A percentile compares a stretch with the other conserved stretches of the same genome.
These are phyloP conservation scores for Gilbertella persicaria DNA, from an alignment of 371 early-diverging fungal species.

Conservation along the genomic window DNA sequence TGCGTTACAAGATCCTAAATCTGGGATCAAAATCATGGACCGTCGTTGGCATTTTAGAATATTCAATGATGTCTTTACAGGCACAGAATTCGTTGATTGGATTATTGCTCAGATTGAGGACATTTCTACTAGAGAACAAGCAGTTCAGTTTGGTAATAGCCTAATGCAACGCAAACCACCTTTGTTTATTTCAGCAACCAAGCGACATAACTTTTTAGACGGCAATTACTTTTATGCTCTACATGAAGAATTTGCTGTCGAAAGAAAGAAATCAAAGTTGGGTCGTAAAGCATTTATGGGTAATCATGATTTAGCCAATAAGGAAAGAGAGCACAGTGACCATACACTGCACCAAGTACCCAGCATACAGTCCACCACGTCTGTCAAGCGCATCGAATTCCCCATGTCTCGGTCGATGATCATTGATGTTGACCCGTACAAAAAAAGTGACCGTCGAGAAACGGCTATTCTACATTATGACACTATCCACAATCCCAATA, in stretches of 20 bases:
- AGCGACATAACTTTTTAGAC: slow-evolving; percentile 80
- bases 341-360: slow-evolving; percentile 16
- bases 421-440: slow-evolving; percentile 80
- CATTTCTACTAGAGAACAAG: slow-evolving; percentile 80
- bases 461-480: slow-evolving; percentile 90
- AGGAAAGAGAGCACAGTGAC: slow-evolving; percentile 2
- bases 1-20: slow-evolving; percentile 73
- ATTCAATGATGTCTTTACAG: slow-evolving; percentile 79
- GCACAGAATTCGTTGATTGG: slow-evolving; percentile 93
- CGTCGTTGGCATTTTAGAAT: slow-evolving; percentile 89
- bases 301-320: background rate
- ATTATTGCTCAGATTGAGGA: slow-evolving; percentile 77
- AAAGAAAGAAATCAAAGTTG: slow-evolving; percentile 31
- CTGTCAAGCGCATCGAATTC: slow-evolving; percentile 17
- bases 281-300: slow-evolving; percentile 30
- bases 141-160: slow-evolving; percentile 79
- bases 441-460: slow-evolving; percentile 77
- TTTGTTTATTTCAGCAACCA: slow-evolving; percentile 77
- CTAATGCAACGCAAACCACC: slow-evolving; percentile 71
- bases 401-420: slow-evolving; percentile 65
- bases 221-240: slow-evolving; percentile 92
- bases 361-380: slow-evolving; percentile 7
- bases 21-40: slow-evolving; percentile 76
- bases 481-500: slow-evolving; percentile 82
- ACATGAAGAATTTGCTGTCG: slow-evolving; percentile 58